These are phyloP conservation scores for Arbutus unedo DNA, from an alignment of 148 eudicot species.

Conservation along the genomic window DNA sequence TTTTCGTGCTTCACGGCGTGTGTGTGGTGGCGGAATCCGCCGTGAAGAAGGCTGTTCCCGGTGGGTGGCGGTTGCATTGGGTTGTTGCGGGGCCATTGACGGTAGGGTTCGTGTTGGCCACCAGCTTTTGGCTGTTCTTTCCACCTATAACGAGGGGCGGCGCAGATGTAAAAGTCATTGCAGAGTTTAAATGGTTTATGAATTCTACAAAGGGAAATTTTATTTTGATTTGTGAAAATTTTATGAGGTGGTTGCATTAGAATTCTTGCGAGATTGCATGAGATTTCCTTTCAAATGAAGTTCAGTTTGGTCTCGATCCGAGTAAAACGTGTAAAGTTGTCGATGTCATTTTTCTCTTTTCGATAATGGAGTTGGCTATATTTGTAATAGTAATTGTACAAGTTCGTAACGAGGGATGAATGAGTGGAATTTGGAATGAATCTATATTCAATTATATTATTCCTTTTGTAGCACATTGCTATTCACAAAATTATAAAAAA, in stretches of 20 bases:
- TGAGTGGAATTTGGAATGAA: background rate
- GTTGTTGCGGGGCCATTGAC: constrained; percentile 49
- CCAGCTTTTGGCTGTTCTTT: constrained; percentile 60
- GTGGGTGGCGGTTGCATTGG: constrained; percentile 38
- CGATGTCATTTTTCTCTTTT: too few relatives aligned
- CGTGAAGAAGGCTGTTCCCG: constrained; percentile 31
- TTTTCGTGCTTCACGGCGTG: constrained; percentile 62
- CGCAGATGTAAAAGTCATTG: constrained; percentile 41
- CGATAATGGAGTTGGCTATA: too few relatives aligned
- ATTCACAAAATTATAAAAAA: background rate
- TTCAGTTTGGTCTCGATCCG: too few relatives aligned
- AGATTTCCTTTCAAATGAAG: too few relatives aligned
- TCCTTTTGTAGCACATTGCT: background rate
- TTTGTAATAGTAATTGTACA: too few relatives aligned
- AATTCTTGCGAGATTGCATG: background rate
- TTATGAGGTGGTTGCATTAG: background rate
- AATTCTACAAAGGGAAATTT: constrained; percentile 6
- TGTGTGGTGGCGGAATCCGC: constrained; percentile 47
- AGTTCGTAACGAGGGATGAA: too few relatives aligned
- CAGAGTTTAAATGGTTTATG: constrained; percentile 31
- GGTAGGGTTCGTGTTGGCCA: constrained; percentile 52
- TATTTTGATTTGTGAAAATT: background rate
- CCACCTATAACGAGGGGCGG: constrained; percentile 48
- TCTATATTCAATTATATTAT: background rate
- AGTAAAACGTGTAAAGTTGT: too few relatives aligned